Base-by-base conservation (phyloP, 768 basidiomycete genomes). In the Lentinula boryana region DNA sequence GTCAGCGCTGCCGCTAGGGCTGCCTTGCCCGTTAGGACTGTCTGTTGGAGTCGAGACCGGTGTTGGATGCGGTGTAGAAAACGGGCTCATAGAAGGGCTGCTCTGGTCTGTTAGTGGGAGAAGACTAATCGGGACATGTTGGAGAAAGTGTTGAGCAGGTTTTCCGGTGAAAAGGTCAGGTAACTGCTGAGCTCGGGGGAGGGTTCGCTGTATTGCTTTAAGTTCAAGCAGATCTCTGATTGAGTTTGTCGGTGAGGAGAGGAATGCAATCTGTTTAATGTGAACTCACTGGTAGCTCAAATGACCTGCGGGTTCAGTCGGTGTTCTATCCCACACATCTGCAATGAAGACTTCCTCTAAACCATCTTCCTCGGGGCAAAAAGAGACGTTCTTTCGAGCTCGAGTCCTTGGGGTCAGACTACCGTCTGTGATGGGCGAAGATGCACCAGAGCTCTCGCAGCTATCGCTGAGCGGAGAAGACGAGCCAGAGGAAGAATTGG, bases 251-350 rank as follows among this genome's bases (percentile, higher is more conserved):
- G 27, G 27, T 44, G 50, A 41, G 44, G 60, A 51, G 56, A 18
- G 41, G 7, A 46, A 49, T 56, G 40, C 35, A 38, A 33, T 49
- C 51, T 61, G 59, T 58, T 52, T 57, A 64, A 38, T 58, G 44
- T 41, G 27, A 33, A 82, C 87, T 80, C 68, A 90, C 87, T 85
- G 79, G 68, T 89, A 91, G 2, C 83, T 79, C 64, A 91, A 72
- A 62, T 78, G 80, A 35, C 78, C 77, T 5, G 86, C 80, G 27
- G 87, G 84, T 43, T 88, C 85, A 2, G 80, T 78, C 2, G 89
- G 89, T 1, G 87, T 88, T 15, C 89, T 79, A 69, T 91, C 89
- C 89, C 89, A 91, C 60, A 88, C 87, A 69, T 91, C 89, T 3
- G 87, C 89, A 33, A 78, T 70, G 67, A 80, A 80, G 9, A 91